Conservation (phyloP, 2,329 filamentous ascomycete species). For the Botrytis pseudocinerea region DNA sequence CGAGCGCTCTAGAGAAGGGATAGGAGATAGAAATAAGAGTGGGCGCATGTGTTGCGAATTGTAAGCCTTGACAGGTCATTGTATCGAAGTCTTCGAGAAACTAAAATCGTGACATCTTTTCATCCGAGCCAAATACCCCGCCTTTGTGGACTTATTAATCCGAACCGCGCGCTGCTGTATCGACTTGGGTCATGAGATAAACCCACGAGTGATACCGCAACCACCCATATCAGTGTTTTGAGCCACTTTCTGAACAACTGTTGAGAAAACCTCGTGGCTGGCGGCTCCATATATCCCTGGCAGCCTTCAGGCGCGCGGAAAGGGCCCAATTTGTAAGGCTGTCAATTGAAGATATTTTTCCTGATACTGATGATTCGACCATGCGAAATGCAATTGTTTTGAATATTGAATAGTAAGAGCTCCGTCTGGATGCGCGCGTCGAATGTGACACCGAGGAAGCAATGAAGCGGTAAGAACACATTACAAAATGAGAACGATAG, state of each 20-base stretch:
- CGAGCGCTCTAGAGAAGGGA: background rate
- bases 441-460: background rate
- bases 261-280: conserved; percentile 29
- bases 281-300: conserved; percentile 30
- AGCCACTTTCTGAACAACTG: conserved; percentile 34
- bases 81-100: conserved; percentile 21
- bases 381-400: conserved; percentile 1
- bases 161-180: conserved; percentile 22
- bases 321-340: conserved; percentile 25
- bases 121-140: conserved; percentile 5
- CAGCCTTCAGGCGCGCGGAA: conserved; percentile 35
- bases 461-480: background rate
- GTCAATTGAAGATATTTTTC: conserved; percentile 21
- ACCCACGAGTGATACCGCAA: conserved; percentile 24
- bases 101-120: conserved; percentile 7
- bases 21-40: too few relatives aligned
- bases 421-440: conserved; percentile 9
- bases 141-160: background rate
- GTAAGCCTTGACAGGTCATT: background rate
- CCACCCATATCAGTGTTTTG: conserved; percentile 35
- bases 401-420: background rate
- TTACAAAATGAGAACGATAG: conserved; percentile 14
- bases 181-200: conserved; percentile 1
- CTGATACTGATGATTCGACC: conserved; percentile 14
- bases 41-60: background rate